phyloP scores from a whole-genome alignment of 192 early-diverging fungal species.

The Coemansia sp. region DNA sequence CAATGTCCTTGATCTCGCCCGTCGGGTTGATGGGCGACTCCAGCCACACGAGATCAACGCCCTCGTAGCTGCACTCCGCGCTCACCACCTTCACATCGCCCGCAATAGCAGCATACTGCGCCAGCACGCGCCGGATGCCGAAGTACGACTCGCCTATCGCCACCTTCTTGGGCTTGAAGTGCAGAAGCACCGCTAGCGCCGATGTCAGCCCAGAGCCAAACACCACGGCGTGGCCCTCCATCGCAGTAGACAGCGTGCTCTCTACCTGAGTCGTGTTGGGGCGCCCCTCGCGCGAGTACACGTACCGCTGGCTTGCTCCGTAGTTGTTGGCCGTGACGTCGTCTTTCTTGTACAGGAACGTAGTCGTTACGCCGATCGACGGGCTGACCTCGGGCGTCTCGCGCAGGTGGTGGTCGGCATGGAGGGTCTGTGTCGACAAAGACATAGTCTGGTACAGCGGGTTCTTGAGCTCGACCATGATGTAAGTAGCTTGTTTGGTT shows the following conservation, averaged over 20 bases:
- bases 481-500: background rate
- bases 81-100: constrained; percentile 29
- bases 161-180: constrained; percentile 54
- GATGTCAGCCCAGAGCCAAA: constrained; percentile 64
- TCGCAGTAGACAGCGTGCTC: constrained; percentile 55
- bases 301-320: constrained; percentile 37
- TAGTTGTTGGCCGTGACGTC: constrained; percentile 35
- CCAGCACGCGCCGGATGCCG: constrained; percentile 29
- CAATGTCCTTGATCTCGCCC: constrained; percentile 56
- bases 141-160: constrained; percentile 35
- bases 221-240: constrained; percentile 60
- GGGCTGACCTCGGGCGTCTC: constrained; percentile 55
- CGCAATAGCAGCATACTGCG: constrained; percentile 28
- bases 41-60: constrained; percentile 61
- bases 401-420: constrained; percentile 52
- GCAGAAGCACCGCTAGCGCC: constrained; percentile 55
- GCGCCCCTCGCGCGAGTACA: constrained; percentile 55
- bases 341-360: constrained; percentile 40
- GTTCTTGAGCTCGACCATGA: constrained; percentile 43
- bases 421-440: constrained; percentile 53
- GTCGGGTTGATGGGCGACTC: constrained; percentile 65
- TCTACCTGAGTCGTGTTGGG: constrained; percentile 56
- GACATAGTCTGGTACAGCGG: constrained; percentile 14
- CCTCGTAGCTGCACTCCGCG: constrained; percentile 28
- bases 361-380: constrained; percentile 59